phyloP scores from a whole-genome alignment of 805 yeast genomes.

The Yamadazyma kitorensis region DNA sequence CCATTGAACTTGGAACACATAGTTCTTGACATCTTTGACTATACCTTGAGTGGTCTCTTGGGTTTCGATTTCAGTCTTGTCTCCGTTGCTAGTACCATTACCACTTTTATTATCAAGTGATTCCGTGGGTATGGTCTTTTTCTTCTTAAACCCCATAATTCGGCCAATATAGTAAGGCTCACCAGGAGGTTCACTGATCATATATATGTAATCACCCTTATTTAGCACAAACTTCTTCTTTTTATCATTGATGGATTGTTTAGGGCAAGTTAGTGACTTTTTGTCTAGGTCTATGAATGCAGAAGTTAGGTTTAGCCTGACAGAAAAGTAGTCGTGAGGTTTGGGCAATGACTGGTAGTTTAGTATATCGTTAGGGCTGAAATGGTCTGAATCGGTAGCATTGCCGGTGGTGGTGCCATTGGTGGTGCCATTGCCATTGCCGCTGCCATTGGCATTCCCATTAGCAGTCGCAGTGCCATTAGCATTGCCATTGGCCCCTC shows the following conservation, averaged over 20 bases:
- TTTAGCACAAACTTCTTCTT: constrained; percentile 23
- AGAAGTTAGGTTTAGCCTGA: constrained; percentile 36
- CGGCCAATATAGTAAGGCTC: constrained; percentile 91
- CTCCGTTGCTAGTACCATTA: constrained; percentile 1
- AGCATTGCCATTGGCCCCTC: not conserved
- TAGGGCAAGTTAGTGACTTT: constrained; percentile 39
- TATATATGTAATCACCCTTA: constrained; percentile 69
- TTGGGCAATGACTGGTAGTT: constrained; percentile 14
- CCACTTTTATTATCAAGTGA: too few species aligned
- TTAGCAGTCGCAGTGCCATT: not conserved
- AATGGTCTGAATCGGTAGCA: not conserved
- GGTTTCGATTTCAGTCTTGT: constrained; percentile 2
- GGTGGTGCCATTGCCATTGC: not conserved
- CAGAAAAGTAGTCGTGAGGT: constrained; percentile 40
- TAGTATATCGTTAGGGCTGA: constrained; percentile 2
- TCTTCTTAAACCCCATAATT: constrained; percentile 60
- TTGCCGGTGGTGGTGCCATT: too few species aligned
- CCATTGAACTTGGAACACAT: constrained; percentile 78
- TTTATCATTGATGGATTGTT: constrained; percentile 14
- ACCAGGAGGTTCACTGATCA: constrained; percentile 90
- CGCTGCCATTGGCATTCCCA: not conserved
- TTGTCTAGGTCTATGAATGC: constrained; percentile 39
- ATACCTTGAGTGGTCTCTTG: not conserved
- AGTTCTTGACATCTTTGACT: constrained; percentile 45
- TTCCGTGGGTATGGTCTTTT: constrained; percentile 9